A percentile compares a stretch with the other conserved stretches of the same genome.
Conservation (phyloP, 2,329 filamentous ascomycete genomes). For the Claviceps africana region DNA sequence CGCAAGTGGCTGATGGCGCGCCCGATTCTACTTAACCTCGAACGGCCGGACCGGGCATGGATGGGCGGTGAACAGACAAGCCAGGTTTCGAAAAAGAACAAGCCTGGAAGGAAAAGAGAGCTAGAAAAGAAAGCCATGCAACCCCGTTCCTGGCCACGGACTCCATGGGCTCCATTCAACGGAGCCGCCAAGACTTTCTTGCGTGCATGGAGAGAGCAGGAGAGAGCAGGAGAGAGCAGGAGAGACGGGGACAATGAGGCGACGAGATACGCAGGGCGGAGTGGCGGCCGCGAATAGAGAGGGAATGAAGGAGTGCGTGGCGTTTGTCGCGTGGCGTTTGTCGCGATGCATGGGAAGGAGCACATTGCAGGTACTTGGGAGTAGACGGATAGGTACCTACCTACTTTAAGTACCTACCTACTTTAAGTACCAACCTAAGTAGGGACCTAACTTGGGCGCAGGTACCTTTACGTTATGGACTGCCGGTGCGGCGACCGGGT, state of each 20-base stretch:
- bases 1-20: neutral
- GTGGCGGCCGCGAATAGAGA: neutral
- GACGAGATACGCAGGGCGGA: neutral
- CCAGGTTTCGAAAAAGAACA: neutral
- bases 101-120: neutral
- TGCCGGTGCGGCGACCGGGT: too few relatives aligned
- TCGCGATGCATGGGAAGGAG: too few relatives aligned
- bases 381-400: too few relatives aligned
- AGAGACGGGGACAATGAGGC: neutral
- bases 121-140: neutral
- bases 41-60: neutral
- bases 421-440: too few relatives aligned
- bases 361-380: too few relatives aligned
- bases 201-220: neutral
- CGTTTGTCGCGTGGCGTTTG: too few relatives aligned
- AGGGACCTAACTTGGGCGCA: too few relatives aligned
- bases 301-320: too few relatives aligned
- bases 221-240: too few relatives aligned
- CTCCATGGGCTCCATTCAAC: neutral
- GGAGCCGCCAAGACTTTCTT: neutral
- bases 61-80: neutral
- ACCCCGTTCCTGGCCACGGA: neutral
- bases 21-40: too few relatives aligned
- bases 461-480: too few relatives aligned
- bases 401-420: too few relatives aligned